These are phyloP conservation scores for Lumnitzera littorea DNA, from an alignment of 345 rosid genomes.

Conservation along the genomic window DNA sequence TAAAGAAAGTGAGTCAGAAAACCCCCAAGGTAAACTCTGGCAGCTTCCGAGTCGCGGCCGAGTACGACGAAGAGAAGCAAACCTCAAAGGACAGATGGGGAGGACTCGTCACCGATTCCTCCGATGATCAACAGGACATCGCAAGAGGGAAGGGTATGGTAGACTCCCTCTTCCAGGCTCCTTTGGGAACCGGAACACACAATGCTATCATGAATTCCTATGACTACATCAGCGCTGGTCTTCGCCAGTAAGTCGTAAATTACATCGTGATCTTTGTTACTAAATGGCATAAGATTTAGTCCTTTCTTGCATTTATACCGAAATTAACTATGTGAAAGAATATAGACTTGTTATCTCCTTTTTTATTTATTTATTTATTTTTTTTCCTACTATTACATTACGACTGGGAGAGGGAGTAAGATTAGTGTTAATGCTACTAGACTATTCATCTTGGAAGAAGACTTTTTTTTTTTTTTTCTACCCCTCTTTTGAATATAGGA, in stretches of 20 bases:
- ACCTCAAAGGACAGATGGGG: conserved; percentile 66
- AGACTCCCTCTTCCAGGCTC: conserved; percentile 93
- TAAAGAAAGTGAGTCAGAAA: conserved; percentile 62
- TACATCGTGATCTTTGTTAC: too few species aligned
- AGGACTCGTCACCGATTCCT: conserved; percentile 57
- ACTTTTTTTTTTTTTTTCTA: too few species aligned
- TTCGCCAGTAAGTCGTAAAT: conserved; percentile 42
- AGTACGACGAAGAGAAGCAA: conserved; percentile 51
- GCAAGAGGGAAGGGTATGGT: conserved; percentile 90
- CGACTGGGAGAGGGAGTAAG: too few species aligned
- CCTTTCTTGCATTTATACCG: too few species aligned
- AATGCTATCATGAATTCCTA: conserved; percentile 67
- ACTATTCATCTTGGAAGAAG: too few species aligned
- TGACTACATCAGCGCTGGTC: conserved; percentile 82
- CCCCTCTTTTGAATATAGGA: too few species aligned
- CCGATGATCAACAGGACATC: conserved; percentile 97
- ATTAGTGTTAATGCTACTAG: too few species aligned
- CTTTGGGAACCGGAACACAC: conserved; percentile 71
- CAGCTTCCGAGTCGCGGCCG: conserved; percentile 51
- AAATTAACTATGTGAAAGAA: too few species aligned
- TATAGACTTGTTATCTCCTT: too few species aligned
- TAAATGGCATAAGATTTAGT: too few species aligned
- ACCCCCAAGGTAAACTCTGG: conserved; percentile 25
- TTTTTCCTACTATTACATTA: too few species aligned
- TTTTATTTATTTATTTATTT: too few species aligned